phyloP scores from a whole-genome alignment of 345 rosid genomes.

The Turnera subulata region DNA sequence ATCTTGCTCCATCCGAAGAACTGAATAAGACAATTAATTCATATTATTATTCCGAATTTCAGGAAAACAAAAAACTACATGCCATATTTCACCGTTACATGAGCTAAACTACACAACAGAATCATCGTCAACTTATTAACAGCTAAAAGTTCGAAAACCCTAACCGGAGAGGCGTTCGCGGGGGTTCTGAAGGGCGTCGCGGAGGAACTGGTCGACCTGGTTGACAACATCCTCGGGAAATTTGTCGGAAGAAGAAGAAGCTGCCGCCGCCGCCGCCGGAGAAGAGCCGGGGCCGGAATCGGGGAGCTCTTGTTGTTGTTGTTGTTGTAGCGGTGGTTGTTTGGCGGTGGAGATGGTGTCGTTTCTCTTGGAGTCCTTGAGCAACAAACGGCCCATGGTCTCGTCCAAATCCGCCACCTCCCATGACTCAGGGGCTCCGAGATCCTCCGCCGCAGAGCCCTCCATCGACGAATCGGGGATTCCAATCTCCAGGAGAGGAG shows the following conservation, averaged over 20 bases:
- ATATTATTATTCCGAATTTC: neutral
- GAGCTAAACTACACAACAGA: neutral
- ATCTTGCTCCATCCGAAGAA: constrained; percentile 81
- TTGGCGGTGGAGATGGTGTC: neutral
- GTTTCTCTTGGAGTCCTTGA: constrained; percentile 26
- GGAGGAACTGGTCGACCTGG: constrained; percentile 76
- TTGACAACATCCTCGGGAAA: constrained; percentile 34
- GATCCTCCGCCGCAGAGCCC: constrained; percentile 60
- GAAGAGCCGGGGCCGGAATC: neutral
- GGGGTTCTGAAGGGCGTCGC: constrained; percentile 71
- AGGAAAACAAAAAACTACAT: neutral
- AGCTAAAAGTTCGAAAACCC: constrained; percentile 15
- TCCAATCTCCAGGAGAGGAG: neutral
- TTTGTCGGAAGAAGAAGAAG: constrained; percentile 17
- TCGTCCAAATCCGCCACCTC: constrained; percentile 79
- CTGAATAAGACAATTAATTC: constrained; percentile 28
- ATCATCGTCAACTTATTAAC: too few relatives aligned
- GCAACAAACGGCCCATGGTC: constrained; percentile 61
- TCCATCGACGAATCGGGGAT: constrained; percentile 35
- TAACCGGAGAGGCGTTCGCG: constrained; percentile 78
- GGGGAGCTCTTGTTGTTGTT: neutral
- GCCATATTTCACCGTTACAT: too few relatives aligned
- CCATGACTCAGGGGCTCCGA: constrained; percentile 82
- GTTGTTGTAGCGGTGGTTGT: constrained; percentile 1
- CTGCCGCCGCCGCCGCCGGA: constrained; percentile 1